Percentiles rank a stretch among this genome's conserved stretches.
These are phyloP conservation scores for Alternaria longipes DNA, from an alignment of 2,329 filamentous ascomycete species.

Conservation along the genomic window DNA sequence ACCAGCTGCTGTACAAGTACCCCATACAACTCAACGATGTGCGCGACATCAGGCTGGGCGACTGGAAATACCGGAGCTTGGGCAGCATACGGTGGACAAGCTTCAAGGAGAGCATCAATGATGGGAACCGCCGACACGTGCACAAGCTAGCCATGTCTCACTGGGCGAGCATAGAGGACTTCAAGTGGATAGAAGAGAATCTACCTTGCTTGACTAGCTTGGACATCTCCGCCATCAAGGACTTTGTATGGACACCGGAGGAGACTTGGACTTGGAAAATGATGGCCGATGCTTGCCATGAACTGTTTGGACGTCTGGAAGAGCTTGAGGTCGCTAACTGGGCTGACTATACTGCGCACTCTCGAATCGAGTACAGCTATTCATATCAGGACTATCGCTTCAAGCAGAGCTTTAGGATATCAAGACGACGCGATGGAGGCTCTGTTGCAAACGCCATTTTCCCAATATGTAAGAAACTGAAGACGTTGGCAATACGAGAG, in stretches of 20 bases:
- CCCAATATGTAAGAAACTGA: conserved; percentile 41
- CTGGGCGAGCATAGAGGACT: conserved; percentile 48
- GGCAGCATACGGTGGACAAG: conserved; percentile 42
- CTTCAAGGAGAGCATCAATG: conserved; percentile 46
- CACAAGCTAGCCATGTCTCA: conserved; percentile 50
- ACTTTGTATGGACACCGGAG: conserved; percentile 50
- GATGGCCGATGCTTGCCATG: conserved; percentile 43
- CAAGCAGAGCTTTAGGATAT: conserved; percentile 47
- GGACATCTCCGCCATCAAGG: conserved; percentile 49
- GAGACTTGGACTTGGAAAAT: conserved; percentile 51
- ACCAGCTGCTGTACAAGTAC: conserved; percentile 45
- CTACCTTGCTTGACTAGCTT: conserved; percentile 45
- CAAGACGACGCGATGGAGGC: conserved; percentile 45
- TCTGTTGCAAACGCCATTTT: conserved; percentile 48
- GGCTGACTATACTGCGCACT: conserved; percentile 49
- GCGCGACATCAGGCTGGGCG: conserved; percentile 40
- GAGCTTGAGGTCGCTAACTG: conserved; percentile 50
- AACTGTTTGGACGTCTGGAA: conserved; percentile 42
- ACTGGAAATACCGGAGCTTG: conserved; percentile 45
- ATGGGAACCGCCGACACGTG: conserved; percentile 43
- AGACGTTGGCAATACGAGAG: conserved; percentile 47
- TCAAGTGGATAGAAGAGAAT: conserved; percentile 49
- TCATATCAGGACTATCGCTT: conserved; percentile 50
- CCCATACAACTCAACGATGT: conserved; percentile 45
- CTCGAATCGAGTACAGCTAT: conserved; percentile 50